Evolutionary conservation across 345 rosid genomes (phyloP).

Genomic region (Aurinia saxatilis): DNA sequence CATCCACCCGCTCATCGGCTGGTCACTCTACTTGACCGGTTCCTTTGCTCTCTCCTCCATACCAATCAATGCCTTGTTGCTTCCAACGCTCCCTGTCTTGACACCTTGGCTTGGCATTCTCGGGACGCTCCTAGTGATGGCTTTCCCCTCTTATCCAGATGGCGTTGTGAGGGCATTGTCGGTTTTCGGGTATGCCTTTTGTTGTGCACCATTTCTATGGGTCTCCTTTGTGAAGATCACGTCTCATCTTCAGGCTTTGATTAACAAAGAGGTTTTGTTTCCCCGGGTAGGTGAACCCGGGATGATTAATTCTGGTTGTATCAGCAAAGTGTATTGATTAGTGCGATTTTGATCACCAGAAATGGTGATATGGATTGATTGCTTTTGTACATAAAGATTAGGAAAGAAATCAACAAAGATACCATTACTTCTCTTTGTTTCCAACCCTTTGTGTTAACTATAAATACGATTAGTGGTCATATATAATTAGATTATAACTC

Average conservation of each 20-base stretch:
- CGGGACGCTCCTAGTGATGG: conserved; percentile 78
- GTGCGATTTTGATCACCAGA: background rate
- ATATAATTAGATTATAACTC: too few species aligned
- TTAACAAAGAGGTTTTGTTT: conserved; percentile 71
- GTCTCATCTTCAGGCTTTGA: conserved; percentile 53
- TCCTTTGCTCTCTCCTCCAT: conserved; percentile 52
- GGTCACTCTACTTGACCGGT: conserved; percentile 74
- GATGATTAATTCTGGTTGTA: conserved; percentile 14
- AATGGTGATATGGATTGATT: background rate
- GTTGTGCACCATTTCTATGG: conserved; percentile 71
- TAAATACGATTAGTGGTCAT: too few species aligned
- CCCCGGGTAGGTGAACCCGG: conserved; percentile 52
- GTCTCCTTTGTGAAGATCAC: conserved; percentile 45
- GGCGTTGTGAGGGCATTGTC: conserved; percentile 69
- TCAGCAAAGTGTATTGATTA: conserved; percentile 44
- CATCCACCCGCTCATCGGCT: conserved; percentile 74
- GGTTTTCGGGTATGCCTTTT: conserved; percentile 64
- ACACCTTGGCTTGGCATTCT: conserved; percentile 58
- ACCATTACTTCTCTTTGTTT: too few species aligned
- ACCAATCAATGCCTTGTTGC: conserved; percentile 57
- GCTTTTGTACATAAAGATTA: too few species aligned
- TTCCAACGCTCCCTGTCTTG: conserved; percentile 51
- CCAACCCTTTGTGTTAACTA: too few species aligned
- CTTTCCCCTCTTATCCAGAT: conserved; percentile 58
- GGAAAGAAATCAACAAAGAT: too few species aligned